Evolutionary conservation across 257 asterid genomes (phyloP).

Genomic region (Salvia splendens): DNA sequence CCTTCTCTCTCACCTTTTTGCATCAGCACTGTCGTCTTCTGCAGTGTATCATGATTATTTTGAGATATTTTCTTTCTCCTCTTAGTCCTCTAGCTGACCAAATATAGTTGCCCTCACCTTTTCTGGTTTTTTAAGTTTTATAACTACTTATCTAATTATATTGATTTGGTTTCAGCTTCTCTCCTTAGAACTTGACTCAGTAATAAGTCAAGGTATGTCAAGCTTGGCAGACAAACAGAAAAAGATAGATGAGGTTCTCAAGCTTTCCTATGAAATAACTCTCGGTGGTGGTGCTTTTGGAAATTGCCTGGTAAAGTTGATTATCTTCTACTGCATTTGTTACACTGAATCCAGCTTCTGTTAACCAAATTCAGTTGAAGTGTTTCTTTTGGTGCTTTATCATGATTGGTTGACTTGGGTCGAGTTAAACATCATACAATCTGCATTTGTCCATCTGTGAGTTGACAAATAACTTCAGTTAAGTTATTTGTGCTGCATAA

Average conservation of each 20-base stretch:
- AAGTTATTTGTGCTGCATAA: background rate
- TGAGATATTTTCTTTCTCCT: background rate
- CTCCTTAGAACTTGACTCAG: conserved; percentile 59
- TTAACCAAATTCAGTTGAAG: background rate
- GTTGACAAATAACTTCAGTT: background rate
- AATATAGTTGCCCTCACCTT: background rate
- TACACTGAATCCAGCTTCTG: conserved; percentile 12
- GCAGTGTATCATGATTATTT: background rate
- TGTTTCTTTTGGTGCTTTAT: conserved; percentile 17
- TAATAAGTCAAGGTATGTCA: conserved; percentile 64
- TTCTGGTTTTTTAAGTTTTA: background rate
- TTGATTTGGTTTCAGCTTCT: conserved; percentile 56
- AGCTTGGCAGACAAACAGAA: conserved; percentile 70
- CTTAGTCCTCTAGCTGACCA: background rate
- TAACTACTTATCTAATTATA: background rate
- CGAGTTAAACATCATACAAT: background rate
- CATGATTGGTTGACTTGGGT: conserved; percentile 24
- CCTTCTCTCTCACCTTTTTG: background rate
- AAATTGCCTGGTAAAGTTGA: conserved; percentile 66
- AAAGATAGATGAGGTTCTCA: conserved; percentile 56
- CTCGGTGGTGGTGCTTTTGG: conserved; percentile 80
- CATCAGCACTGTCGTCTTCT: background rate
- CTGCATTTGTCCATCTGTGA: background rate
- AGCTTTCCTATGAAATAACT: conserved; percentile 66
- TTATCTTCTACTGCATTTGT: conserved; percentile 19